A percentile compares a stretch with the other conserved stretches of the same genome.
Conservation (phyloP, 2,329 filamentous ascomycete genomes). For the Phaeosphaeriaceae sp. region DNA sequence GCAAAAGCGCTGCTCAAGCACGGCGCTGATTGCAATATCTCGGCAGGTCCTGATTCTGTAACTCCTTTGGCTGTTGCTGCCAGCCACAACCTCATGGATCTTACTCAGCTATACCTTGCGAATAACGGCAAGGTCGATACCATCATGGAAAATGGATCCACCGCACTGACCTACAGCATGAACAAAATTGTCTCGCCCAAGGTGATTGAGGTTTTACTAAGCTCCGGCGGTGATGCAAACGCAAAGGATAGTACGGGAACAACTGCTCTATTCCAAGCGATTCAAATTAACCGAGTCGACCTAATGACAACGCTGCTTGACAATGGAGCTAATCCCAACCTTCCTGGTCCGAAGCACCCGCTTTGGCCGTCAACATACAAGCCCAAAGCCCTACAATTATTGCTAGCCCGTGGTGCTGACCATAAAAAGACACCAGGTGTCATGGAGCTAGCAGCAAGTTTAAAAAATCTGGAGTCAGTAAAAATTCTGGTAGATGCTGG, state of each 20-base stretch:
- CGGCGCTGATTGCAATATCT: slow-evolving; percentile 30
- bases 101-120: slow-evolving; percentile 66
- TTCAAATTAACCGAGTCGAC: slow-evolving; percentile 62
- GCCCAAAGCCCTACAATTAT: slow-evolving; percentile 62
- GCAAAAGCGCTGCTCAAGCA: slow-evolving; percentile 50
- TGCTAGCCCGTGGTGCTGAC: slow-evolving; percentile 67
- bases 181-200: slow-evolving; percentile 62
- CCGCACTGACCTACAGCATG: slow-evolving; percentile 66
- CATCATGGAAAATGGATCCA: slow-evolving; percentile 63
- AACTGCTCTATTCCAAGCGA: slow-evolving; percentile 68
- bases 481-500: slow-evolving; percentile 63
- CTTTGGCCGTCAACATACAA: slow-evolving; percentile 70
- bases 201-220: slow-evolving; percentile 65
- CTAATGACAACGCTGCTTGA: slow-evolving; percentile 62
- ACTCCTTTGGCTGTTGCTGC: slow-evolving; percentile 62
- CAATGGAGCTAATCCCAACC: slow-evolving; percentile 69
- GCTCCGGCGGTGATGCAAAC: slow-evolving; percentile 66
- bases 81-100: slow-evolving; percentile 60
- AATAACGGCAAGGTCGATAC: slow-evolving; percentile 66
- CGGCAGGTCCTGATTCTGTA: slow-evolving; percentile 56
- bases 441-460: slow-evolving; percentile 67
- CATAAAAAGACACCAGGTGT: slow-evolving; percentile 65
- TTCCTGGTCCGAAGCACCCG: slow-evolving; percentile 72
- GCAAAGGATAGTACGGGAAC: slow-evolving; percentile 66
- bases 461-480: slow-evolving; percentile 69